These are phyloP conservation scores for Kewa caespitosa DNA, from an alignment of 179 eudicot genomes.

Conservation along the genomic window DNA sequence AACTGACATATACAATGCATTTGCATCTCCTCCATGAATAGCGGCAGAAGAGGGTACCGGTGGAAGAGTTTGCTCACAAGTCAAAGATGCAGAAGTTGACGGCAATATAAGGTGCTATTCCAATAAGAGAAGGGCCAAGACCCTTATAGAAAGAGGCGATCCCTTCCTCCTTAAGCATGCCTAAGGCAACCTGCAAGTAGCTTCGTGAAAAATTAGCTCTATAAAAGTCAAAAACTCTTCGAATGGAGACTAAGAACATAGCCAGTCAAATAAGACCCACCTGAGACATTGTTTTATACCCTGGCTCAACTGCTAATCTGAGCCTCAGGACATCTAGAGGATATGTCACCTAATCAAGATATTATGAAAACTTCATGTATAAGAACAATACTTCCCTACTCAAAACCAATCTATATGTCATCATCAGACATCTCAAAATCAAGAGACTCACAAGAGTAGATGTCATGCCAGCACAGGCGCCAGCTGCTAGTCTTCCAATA, in stretches of 20 bases:
- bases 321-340: slow-evolving; percentile 91
- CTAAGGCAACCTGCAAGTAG: slow-evolving; percentile 69
- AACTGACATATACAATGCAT: slow-evolving; percentile 14
- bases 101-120: slow-evolving; percentile 98
- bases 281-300: slow-evolving; percentile 74
- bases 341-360: slow-evolving; percentile 70
- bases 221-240: background rate
- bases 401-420: background rate
- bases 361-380: slow-evolving; percentile 7
- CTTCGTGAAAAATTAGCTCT: slow-evolving; percentile 16
- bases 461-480: slow-evolving; percentile 99
- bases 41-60: slow-evolving; percentile 23
- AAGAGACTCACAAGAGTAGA: slow-evolving; percentile 80
- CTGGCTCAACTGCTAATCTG: slow-evolving; percentile 93
- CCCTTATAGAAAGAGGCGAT: slow-evolving; percentile 85
- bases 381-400: slow-evolving; percentile 3
- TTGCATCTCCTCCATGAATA: slow-evolving; percentile 16
- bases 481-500: slow-evolving; percentile 87
- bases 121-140: slow-evolving; percentile 95
- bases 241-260: background rate
- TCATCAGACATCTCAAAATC: background rate
- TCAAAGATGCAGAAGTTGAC: slow-evolving; percentile 96
- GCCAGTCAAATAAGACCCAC: slow-evolving; percentile 33
- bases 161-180: slow-evolving; percentile 94
- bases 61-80: slow-evolving; percentile 71